Base-by-base conservation (phyloP, 768 basidiomycete species). In the Hericium coralloides region DNA sequence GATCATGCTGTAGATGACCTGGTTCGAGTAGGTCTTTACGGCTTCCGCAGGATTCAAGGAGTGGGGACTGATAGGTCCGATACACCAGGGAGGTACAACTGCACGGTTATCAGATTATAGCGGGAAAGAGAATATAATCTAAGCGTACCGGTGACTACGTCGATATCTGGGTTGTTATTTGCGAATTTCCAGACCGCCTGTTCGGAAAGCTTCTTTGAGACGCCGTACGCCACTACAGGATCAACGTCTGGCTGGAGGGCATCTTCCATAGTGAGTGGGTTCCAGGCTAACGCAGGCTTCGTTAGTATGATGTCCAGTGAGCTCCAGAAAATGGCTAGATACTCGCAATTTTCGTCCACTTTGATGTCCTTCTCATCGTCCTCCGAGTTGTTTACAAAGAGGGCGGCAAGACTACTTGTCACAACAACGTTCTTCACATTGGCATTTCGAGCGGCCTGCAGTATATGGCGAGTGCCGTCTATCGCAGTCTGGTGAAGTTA, bases 41-140 rank as follows among this genome's bases (percentile, higher is more conserved):
- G 23, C 39, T 49, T 12, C 15, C 20, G 38, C 20, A 12, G 60
- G 4, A 17, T 60, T 43, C 15, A 60, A 58, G 52, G 57, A 58
- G 31, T 61, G 65, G 0, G 58, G 54, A 23, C 55, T 48, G 20
- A 61, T 60, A 8, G 64, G 67, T 9, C 69, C 68, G 47, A 63
- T 64, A 22, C 69, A 51, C 58, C 66, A 66, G 0, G 68, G 64
- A 2, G 67, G 67, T 17, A 66, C 61, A 50, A 68, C 69, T 25
- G 49, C 23, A 14, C n/a, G 4, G 15, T 3, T 23, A 2, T 9
- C 15, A 4, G 17, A 23, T 14, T 2, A 9, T 18, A 20, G 7
- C 31, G 22, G 14, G 17, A 10, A 25, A 17, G 36, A 15, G 12
- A 38, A 10, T 45, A 1, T 31, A 8, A 2, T 31, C 31, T 10